phyloP scores from a whole-genome alignment of 164 flowering plant species.

The Platanus orientalis region DNA sequence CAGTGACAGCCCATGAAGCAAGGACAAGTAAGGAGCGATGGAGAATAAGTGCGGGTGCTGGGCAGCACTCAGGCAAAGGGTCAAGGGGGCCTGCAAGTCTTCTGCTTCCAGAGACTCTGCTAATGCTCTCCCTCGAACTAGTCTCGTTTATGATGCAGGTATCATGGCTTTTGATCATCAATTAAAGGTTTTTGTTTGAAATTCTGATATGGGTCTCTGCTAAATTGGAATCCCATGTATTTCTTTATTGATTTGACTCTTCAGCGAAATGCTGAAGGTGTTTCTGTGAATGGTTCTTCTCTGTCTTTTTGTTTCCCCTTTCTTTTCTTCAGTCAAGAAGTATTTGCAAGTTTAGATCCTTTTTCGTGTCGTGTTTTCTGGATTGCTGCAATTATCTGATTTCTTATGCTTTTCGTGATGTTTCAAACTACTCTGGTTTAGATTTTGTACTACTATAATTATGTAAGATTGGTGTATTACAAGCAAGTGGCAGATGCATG shows the following conservation, averaged over 20 bases:
- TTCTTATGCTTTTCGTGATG: no score
- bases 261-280: not conserved
- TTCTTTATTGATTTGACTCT: not conserved
- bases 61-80: conserved; percentile 52
- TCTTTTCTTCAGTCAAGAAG: not conserved
- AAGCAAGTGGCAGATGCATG: no score
- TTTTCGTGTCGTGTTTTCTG: no score
- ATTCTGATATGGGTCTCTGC: conserved; percentile 2
- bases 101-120: conserved; percentile 52
- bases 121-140: conserved; percentile 64
- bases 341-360: no score
- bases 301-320: not conserved
- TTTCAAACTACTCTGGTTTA: no score
- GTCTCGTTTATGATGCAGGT: conserved; percentile 90
- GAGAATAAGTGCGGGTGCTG: conserved; percentile 77
- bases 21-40: conserved; percentile 18
- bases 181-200: not conserved
- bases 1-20: conserved; percentile 20
- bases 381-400: no score
- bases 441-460: no score
- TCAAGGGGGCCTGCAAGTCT: conserved; percentile 47
- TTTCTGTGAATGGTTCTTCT: not conserved
- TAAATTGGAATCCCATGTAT: not conserved
- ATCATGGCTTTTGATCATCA: not conserved
- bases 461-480: no score